Conservation (phyloP, 805 yeast genomes). For the Candida sphagnicola region DNA sequence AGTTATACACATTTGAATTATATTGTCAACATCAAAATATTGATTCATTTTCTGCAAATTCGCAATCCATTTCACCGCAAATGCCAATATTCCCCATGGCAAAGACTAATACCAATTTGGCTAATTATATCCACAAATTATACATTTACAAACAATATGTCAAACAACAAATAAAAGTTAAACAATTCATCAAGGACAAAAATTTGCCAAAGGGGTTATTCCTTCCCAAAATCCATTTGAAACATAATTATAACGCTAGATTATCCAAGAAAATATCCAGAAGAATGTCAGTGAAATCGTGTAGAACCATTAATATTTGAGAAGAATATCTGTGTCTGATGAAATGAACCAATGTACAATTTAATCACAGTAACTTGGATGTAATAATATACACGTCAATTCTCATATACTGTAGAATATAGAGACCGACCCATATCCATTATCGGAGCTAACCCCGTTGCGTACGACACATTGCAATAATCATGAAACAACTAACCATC, state of each 20-base stretch:
- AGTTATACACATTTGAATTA: slow-evolving; percentile 3
- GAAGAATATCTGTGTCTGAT: too few relatives aligned
- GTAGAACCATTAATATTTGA: background rate
- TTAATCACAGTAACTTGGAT: too few relatives aligned
- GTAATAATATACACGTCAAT: too few relatives aligned
- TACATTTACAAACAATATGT: slow-evolving; percentile 15
- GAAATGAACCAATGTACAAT: too few relatives aligned
- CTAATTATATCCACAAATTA: slow-evolving; percentile 18
- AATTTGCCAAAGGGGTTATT: background rate
- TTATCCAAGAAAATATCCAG: slow-evolving; percentile 1
- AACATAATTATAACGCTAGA: background rate
- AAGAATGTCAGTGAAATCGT: background rate
- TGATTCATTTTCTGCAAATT: background rate
- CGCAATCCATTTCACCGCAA: slow-evolving; percentile 3
- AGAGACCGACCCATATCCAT: too few relatives aligned
- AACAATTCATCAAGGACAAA: background rate
- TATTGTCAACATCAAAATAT: background rate
- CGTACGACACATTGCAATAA: too few relatives aligned
- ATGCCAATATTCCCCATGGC: slow-evolving; percentile 17
- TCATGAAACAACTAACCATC: too few relatives aligned
- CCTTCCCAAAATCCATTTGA: background rate
- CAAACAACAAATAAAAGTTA: slow-evolving; percentile 7
- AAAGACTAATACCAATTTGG: slow-evolving; percentile 23
- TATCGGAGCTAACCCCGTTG: too few relatives aligned
- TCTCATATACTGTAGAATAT: too few relatives aligned